These are phyloP conservation scores for Yamadazyma kitorensis DNA, from an alignment of 805 yeast species.

Conservation along the genomic window DNA sequence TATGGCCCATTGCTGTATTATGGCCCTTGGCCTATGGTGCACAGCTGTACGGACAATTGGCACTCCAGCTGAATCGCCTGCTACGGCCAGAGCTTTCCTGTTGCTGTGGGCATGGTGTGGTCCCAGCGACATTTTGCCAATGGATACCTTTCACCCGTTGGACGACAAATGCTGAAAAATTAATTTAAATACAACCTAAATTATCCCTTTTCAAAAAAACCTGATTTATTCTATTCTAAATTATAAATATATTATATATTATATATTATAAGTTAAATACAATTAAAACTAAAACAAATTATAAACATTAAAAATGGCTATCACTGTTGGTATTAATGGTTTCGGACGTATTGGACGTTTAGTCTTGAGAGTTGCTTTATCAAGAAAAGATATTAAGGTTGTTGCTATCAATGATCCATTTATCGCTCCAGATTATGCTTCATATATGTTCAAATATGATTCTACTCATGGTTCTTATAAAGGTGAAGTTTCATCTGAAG, in stretches of 20 bases:
- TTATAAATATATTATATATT: conserved; percentile 5
- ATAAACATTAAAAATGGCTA: conserved; percentile 42
- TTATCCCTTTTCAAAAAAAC: background rate
- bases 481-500: conserved; percentile 67
- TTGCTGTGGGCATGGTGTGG: too few species aligned
- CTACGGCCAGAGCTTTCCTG: too few species aligned
- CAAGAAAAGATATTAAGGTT: conserved; percentile 71
- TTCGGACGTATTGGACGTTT: conserved; percentile 94
- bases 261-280: conserved; percentile 3
- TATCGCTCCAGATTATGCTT: conserved; percentile 86
- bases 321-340: conserved; percentile 87
- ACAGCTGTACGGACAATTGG: too few species aligned
- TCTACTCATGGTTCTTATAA: conserved; percentile 85
- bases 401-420: conserved; percentile 92
- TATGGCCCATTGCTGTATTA: too few species aligned
- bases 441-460: conserved; percentile 94
- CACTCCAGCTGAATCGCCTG: too few species aligned
- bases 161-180: conserved; percentile 11
- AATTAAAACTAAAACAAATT: background rate
- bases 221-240: too few species aligned
- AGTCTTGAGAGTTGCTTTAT: conserved; percentile 77
- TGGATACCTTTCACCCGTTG: conserved; percentile 19
- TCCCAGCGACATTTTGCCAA: too few species aligned
- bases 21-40: too few species aligned
- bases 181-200: too few species aligned